Evolutionary conservation across 2,329 filamentous ascomycete species (phyloP), one percentile per base, ranked within the genome.

Genomic region (Aspergillus floridensis): DNA sequence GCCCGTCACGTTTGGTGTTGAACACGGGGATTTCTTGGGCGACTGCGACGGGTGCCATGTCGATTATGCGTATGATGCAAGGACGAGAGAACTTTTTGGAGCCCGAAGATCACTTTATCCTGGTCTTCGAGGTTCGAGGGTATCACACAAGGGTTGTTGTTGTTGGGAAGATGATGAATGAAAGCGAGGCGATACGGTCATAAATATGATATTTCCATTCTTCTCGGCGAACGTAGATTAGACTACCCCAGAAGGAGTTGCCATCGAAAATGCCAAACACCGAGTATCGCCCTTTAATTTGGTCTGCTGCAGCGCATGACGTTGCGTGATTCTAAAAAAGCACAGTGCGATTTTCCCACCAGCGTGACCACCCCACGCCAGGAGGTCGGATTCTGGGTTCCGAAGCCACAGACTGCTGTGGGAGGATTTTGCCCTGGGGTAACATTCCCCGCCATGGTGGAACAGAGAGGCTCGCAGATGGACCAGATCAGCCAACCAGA

Each of bases 1-100:
- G 79, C 49, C 84, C 84, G 70, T 86, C 82, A 57, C 79, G 80
- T 68, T 80, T 69, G 32, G 69, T 77, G 71, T 80, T 76, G 59
- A 69, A 66, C 52, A 62, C 59, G 53, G 71, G 66, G 38, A 57
- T 26, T 19, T 60, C 61, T 14, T 67, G 59, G 21, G 64, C 62
- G 49, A 72, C 60, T 57, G 72, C 72, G 58, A 67, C 65, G 24
- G 71, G 71, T 63, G 70, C 70, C 71, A 73, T 73, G 64, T 52
- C 66, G 64, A 59, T 51, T 35, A 14, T 21, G 24, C 55, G 16
- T 49, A 29, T 24, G 26, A 41, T 48, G 16, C 38, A 24, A 19
- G 29, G 10, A 47, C 21, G 24, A 47, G 19, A 16, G 22, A 14
- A 7, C 8, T 21, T 52, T 35, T 35, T 49, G 31, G 10, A 3